A percentile compares a stretch with the other conserved stretches of the same genome.
Evolutionary conservation across 495 filamentous ascomycete genomes (phyloP).

Genomic region (Apodospora peruviana): DNA sequence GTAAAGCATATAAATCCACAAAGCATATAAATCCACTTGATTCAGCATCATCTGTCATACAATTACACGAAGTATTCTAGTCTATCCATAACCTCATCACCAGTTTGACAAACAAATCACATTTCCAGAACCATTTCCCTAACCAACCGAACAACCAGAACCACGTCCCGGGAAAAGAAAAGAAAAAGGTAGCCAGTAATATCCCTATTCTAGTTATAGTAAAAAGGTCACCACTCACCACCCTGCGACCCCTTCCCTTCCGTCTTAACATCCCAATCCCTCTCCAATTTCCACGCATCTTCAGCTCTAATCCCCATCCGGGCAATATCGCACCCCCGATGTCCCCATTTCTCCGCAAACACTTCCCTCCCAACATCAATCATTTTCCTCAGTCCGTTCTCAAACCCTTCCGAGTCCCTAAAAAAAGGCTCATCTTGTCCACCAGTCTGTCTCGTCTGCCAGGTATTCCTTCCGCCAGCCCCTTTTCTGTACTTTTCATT

Average conservation of each 20-base stretch:
- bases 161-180: too few relatives aligned
- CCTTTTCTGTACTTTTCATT: conserved; percentile 25
- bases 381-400: conserved; percentile 39
- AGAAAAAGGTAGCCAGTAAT: background rate
- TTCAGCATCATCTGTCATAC: too few relatives aligned
- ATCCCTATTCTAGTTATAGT: background rate
- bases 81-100: too few relatives aligned
- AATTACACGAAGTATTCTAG: too few relatives aligned
- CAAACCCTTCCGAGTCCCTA: conserved; percentile 48
- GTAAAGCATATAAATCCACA: too few relatives aligned
- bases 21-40: too few relatives aligned
- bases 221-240: conserved; percentile 3
- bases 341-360: conserved; percentile 53
- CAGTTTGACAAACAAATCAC: too few relatives aligned
- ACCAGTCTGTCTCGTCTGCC: conserved; percentile 49
- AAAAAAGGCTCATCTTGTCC: conserved; percentile 55
- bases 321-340: conserved; percentile 21
- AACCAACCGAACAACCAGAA: too few relatives aligned
- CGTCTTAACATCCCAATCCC: conserved; percentile 29
- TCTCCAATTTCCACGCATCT: conserved; percentile 32
- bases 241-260: conserved; percentile 13
- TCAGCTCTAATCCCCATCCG: conserved; percentile 21
- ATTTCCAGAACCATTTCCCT: too few relatives aligned
- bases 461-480: conserved; percentile 36
- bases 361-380: conserved; percentile 46